These are phyloP conservation scores for Magnolia kwangsiensis DNA, from an alignment of 164 flowering plant genomes.

Conservation along the genomic window DNA sequence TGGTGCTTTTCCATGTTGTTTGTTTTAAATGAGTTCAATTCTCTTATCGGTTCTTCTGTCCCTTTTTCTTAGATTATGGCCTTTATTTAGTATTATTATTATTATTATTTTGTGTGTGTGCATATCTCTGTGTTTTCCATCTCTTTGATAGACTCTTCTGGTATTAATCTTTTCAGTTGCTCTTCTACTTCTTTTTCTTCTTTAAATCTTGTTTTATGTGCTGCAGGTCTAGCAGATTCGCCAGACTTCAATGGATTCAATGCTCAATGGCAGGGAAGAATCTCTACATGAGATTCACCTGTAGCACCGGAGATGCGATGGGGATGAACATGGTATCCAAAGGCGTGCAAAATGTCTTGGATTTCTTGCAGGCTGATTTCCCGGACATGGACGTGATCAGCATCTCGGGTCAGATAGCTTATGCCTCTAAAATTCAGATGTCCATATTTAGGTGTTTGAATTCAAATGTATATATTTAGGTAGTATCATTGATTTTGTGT, in stretches of 20 bases:
- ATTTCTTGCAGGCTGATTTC: slow-evolving; percentile 66
- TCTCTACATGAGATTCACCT: slow-evolving; percentile 62
- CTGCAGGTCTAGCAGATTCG: slow-evolving; percentile 82
- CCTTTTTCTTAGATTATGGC: neutral
- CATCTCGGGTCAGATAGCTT: slow-evolving; percentile 53
- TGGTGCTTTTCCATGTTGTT: neutral
- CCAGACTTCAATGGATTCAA: slow-evolving; percentile 62
- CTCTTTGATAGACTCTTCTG: neutral
- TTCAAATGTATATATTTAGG: no score
- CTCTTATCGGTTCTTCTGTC: neutral
- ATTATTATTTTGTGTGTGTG: no score
- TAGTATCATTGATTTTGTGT: no score
- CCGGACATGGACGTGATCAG: slow-evolving; percentile 86
- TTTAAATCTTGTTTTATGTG: neutral
- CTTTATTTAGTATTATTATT: no score
- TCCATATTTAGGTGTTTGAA: no score
- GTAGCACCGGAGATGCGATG: slow-evolving; percentile 92
- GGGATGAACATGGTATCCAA: slow-evolving; percentile 96
- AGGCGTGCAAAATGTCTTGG: slow-evolving; percentile 87
- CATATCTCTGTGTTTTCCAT: neutral
- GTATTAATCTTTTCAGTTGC: neutral
- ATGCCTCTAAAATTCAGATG: no score
- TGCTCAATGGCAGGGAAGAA: slow-evolving; percentile 79
- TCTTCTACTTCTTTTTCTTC: neutral
- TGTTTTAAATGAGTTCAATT: no score